Evolutionary conservation across 768 basidiomycete genomes (phyloP), one percentile per base, ranked within the genome.

Genomic region (Termitomyces sp.): DNA sequence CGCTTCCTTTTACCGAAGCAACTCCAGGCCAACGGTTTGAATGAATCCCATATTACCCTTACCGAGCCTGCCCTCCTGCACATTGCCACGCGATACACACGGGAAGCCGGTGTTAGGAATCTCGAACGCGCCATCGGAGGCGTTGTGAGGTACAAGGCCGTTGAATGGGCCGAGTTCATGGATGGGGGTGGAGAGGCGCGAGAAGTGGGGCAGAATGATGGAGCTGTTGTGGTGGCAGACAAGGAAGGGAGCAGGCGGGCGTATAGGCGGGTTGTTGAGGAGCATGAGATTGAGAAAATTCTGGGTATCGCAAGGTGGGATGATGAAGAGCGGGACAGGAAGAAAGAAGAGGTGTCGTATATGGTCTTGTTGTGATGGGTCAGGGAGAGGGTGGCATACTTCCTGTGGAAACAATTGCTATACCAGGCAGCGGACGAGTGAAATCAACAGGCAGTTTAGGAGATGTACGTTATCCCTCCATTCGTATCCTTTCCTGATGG

Each of bases 1-100:
- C 84, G 87, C 36, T 96, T 94, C 79, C 83, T 98, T 38, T 77
- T 97, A 2, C 93, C 95, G 5, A 96, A 96, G 72, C 95, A 96
- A 71, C 78, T 96, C 45, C 73, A 72, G 34, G 86, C 90, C 7
- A 95, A 96, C 67, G 92, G 89, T 0, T 78, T 97, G 54, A 73
- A 83, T 6, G 74, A 79, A 0, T 75, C 80, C 1, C 86, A 88
- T 32, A 76, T 96, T 32, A 72, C 76, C 25, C 75, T 97, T 47
- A 85, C 85, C 0, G 87, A 93, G 56, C 84, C 86, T 10, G 87
- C 88, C 0, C 72, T 96, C 36, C 73, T 88, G 58, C 82, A 85
- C 55, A 82, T 96, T 53, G 86, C 89, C 20, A 90, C 87, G 1
- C 80, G 86, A 15, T 96, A 94, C 68, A 96, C 95, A 2, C 81